Conservation (phyloP, 1,284 basidiomycete genomes). For the Puccinia polysora region DNA sequence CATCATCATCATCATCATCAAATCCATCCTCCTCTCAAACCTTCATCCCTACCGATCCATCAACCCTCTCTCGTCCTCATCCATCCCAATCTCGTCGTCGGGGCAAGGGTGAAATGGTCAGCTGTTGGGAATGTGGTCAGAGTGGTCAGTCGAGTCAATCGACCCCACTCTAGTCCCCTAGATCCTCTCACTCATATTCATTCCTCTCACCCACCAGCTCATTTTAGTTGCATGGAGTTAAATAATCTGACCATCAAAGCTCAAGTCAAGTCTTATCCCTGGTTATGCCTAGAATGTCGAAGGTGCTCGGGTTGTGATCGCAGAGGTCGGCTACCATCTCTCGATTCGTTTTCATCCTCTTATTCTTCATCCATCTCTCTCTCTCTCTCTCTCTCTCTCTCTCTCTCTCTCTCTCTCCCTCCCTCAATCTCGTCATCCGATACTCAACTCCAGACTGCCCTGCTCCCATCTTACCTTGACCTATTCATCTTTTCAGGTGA, state of each 20-base stretch:
- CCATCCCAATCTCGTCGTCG: background rate
- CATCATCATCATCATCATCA: too few relatives aligned
- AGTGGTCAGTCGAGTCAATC: constrained; percentile 28
- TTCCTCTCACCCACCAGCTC: constrained; percentile 1
- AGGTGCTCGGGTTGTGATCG: constrained; percentile 32
- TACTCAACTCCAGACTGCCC: background rate
- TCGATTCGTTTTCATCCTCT: background rate
- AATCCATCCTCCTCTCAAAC: background rate
- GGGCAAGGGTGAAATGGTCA: constrained; percentile 42
- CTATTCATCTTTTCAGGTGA: constrained; percentile 15
- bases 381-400: background rate
- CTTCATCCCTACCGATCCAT: background rate
- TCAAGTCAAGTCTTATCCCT: constrained; percentile 36
- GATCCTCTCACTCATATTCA: background rate
- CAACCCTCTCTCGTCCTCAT: background rate
- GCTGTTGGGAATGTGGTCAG: constrained; percentile 44
- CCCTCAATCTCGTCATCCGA: background rate
- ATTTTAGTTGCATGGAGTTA: constrained; percentile 39
- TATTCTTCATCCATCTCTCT: background rate
- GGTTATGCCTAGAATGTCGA: constrained; percentile 40
- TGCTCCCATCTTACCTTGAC: background rate
- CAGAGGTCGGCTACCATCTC: constrained; percentile 6
- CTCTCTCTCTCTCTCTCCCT: too few relatives aligned
- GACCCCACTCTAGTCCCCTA: too few relatives aligned
- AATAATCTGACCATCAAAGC: constrained; percentile 29